A percentile compares a stretch with the other conserved stretches of the same genome.
These are phyloP conservation scores for Penicillium sp. DNA, from an alignment of 2,329 filamentous ascomycete genomes.

Conservation along the genomic window DNA sequence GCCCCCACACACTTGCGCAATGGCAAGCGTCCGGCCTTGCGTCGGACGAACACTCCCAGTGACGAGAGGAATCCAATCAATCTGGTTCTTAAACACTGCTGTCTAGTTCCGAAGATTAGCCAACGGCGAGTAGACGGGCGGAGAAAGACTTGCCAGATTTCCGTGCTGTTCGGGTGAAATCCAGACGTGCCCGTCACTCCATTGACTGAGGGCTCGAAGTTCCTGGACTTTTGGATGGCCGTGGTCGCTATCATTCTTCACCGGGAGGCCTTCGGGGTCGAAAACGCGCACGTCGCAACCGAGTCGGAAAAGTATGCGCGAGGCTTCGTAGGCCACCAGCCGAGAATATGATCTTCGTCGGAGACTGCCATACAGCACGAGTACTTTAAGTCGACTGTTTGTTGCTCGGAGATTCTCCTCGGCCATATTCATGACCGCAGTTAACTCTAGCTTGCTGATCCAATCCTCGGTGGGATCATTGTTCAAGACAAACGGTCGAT, in stretches of 20 bases:
- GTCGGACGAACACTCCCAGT: slow-evolving; percentile 63
- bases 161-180: slow-evolving; percentile 66
- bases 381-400: slow-evolving; percentile 51
- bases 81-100: slow-evolving; percentile 66
- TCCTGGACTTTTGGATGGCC: slow-evolving; percentile 61
- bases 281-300: slow-evolving; percentile 66
- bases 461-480: slow-evolving; percentile 49
- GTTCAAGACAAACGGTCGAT: slow-evolving; percentile 57
- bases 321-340: slow-evolving; percentile 59
- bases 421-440: slow-evolving; percentile 52
- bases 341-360: slow-evolving; percentile 58
- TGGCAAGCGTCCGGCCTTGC: slow-evolving; percentile 61
- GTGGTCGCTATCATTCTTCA: slow-evolving; percentile 62
- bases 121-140: neutral
- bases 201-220: slow-evolving; percentile 57
- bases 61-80: slow-evolving; percentile 66
- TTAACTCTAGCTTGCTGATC: slow-evolving; percentile 57
- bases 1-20: slow-evolving; percentile 63
- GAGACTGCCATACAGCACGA: slow-evolving; percentile 62
- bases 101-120: slow-evolving; percentile 41
- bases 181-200: slow-evolving; percentile 68
- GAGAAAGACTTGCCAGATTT: slow-evolving; percentile 50
- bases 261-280: slow-evolving; percentile 56
- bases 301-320: slow-evolving; percentile 60
- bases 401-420: slow-evolving; percentile 45